Base-by-base conservation (phyloP, 164 flowering plant species). In the Platanus orientalis region DNA sequence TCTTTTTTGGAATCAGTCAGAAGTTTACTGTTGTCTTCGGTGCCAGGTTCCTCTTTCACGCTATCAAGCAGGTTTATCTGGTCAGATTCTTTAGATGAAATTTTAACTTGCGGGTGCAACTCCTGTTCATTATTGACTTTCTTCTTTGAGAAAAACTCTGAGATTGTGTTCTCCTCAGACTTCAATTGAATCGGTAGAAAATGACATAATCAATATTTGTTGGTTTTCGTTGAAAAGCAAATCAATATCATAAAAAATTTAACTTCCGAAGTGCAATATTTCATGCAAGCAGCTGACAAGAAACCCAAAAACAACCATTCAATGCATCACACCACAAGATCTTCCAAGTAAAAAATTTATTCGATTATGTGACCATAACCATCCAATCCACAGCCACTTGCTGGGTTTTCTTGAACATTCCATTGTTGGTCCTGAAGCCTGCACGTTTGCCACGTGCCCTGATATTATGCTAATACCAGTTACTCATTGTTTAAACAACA, bases 111-210 rank as follows among this genome's bases (percentile, higher is more conserved):
- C 23, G 61, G 63, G 7, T 49, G 23, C 26, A 57, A 29, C 56
- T 68, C 69, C 21, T 58, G 57, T 65, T 72, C 77, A 27, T 57
- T 70, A 32, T 62, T 73, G 1, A 12, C 40, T 67, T 17, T 76
- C 58, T 80, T 84, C 65, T 74, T 75, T 25, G 81, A 44, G 71
- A 90, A 90, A 58, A 83, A 88, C 55, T 79, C 84, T 16, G 89
- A 78, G 61, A 90, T 88, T 23, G 80, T 60, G 44, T 61, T 81
- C 64, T 71, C 81, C 36, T 80, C 77, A 0, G 72, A 60, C 76
- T 90, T 82, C 44, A 84, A 48, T 52, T 74, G 73, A 58, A 88
- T 77, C 89, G 84, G 82, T 55, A 65, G 4, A 49, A 47, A 19
- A 62, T 56, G 9, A 40, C n/a, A n/a, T n/a, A n/a, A 27, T 25